Base-by-base conservation (phyloP, 352 stramenopile species). In the Globisporangium recalcitrans region DNA sequence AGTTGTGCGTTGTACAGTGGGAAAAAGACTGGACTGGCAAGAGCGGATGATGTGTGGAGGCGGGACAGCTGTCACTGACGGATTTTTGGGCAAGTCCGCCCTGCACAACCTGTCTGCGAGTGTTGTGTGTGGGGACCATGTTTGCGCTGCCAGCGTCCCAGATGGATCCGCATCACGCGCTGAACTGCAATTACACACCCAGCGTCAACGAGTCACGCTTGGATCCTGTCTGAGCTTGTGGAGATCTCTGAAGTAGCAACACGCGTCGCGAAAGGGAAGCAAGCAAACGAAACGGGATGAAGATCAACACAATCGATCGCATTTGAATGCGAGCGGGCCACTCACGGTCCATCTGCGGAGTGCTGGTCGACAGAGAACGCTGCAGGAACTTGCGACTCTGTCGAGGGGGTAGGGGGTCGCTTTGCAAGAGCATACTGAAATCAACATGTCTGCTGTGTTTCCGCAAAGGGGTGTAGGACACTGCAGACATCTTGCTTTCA, bases 181-280 rank as follows among this genome's bases (percentile, higher is more conserved):
- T 52, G 44, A 51, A 52, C 44, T 52, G 44, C 44, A 29, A 52
- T 52, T 52, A 52, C 44, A 52, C 44, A 52, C 44, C 10, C 24
- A 29, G 44, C 44, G 29, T 52, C 44, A 52, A 52, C 8, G 44
- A 52, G 44, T 52, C 44, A 19, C n/a, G n/a, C n/a, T 51, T 14
- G 2, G 42, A 24, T 19, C 6, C 14, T 49, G 14, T n/a, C n/a
- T n/a, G n/a, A 49, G 4, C n/a, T 0, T 42, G 16, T 42, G 34
- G 11, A 7, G 21, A 51, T 51, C 44, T 51, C 8, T 52, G 44
- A 52, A 52, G 44, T 52, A 52, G 29, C 44, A 52, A 42, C 34
- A 19, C 34, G 34, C 34, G 34, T 42, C 34, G 34, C 34, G 34
- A 42, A 42, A 42, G 34, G 19, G 11, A 42, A 19, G 6, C 14